Conservation (phyloP, 2,329 filamentous ascomycete genomes). For the Rhinocladiella similis region DNA sequence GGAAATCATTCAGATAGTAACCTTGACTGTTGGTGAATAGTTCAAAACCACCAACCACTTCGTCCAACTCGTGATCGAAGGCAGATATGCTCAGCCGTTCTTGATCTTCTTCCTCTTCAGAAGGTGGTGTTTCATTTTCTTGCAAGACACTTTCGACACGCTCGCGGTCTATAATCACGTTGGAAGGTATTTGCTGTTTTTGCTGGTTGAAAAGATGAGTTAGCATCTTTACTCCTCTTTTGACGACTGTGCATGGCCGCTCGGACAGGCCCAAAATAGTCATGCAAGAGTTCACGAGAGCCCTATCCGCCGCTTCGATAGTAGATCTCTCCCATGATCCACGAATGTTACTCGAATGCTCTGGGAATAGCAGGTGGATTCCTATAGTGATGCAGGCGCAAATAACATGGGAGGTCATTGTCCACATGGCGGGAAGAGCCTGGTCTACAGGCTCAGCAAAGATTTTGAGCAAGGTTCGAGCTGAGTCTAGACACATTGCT, state of each 20-base stretch:
- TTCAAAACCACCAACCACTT: constrained; percentile 2
- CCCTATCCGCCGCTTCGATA: background rate
- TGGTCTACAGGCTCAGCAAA: background rate
- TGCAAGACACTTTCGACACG: background rate
- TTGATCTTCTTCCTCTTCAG: background rate
- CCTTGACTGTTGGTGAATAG: constrained; percentile 1
- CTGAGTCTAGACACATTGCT: background rate
- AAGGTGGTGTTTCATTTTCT: constrained; percentile 1
- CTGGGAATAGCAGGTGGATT: background rate
- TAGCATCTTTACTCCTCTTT: background rate
- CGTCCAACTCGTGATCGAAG: background rate
- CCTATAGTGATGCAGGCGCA: background rate
- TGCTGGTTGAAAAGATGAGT: constrained; percentile 2
- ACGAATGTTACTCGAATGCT: background rate
- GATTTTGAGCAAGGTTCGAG: background rate
- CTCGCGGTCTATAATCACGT: constrained; percentile 1
- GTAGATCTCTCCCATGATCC: background rate
- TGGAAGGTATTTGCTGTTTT: background rate
- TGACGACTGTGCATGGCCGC: background rate
- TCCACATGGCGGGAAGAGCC: background rate
- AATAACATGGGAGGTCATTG: background rate
- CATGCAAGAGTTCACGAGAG: background rate
- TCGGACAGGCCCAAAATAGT: background rate
- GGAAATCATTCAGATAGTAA: background rate
- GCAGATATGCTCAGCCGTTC: background rate